Percentiles rank a stretch among this genome's conserved stretches.
Evolutionary conservation across 495 filamentous ascomycete genomes (phyloP).

Genomic region (Geoglossum glabrum): DNA sequence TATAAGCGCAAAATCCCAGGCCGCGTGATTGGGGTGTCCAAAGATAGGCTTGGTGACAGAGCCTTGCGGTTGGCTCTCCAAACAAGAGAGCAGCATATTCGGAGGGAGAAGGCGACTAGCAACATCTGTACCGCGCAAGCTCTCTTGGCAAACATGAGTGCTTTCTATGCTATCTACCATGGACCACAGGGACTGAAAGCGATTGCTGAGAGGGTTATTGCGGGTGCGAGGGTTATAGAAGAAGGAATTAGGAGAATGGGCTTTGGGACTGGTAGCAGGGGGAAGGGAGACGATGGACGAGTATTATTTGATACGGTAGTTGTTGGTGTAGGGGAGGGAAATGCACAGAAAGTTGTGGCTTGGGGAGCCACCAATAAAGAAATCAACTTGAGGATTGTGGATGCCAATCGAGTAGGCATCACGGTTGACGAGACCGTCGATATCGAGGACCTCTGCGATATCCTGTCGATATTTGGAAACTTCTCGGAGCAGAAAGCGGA

Average conservation of each 20-base stretch:
- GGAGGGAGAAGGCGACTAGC: conserved; percentile 93
- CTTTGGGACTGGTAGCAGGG: conserved; percentile 36
- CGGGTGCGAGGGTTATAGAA: conserved; percentile 49
- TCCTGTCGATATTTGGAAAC: conserved; percentile 36
- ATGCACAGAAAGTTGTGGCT: conserved; percentile 30
- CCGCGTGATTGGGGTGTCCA: conserved; percentile 78
- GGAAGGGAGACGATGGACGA: conserved; percentile 31
- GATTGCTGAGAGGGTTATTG: conserved; percentile 62
- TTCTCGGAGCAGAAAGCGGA: conserved; percentile 13
- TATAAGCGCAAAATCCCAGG: conserved; percentile 94
- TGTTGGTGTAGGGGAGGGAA: conserved; percentile 32
- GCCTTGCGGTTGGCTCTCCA: conserved; percentile 83
- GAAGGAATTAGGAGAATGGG: conserved; percentile 44
- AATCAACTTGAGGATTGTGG: conserved; percentile 46
- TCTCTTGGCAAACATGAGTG: conserved; percentile 87
- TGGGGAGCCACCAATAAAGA: conserved; percentile 27
- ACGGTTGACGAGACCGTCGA: conserved; percentile 57
- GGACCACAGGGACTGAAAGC: conserved; percentile 67
- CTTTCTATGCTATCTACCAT: conserved; percentile 96
- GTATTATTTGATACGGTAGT: conserved; percentile 67
- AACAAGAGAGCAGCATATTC: conserved; percentile 92
- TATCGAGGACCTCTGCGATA: conserved; percentile 35
- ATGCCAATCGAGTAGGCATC: conserved; percentile 38
- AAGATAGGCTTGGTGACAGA: conserved; percentile 66
- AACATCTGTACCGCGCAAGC: conserved; percentile 98